Percentiles rank a stretch among this genome's conserved stretches.
These are phyloP conservation scores for Chrysoporthe deuterocubensis DNA, from an alignment of 2,329 filamentous ascomycete species.

Conservation along the genomic window DNA sequence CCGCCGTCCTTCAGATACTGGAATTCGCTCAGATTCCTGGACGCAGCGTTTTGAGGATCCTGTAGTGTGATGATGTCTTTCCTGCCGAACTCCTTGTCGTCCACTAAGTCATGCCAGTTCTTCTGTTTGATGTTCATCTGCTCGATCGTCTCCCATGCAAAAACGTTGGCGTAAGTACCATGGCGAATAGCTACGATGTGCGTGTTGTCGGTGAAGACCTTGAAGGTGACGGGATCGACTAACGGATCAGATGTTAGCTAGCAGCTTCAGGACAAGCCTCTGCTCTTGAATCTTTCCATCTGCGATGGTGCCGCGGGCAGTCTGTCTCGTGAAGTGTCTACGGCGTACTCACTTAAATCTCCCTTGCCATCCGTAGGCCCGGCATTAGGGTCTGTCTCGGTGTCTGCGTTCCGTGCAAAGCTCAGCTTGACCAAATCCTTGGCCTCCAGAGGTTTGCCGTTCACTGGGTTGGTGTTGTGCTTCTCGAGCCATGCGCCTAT, in stretches of 20 bases:
- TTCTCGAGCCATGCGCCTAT: conserved; percentile 94
- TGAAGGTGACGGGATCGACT: conserved; percentile 93
- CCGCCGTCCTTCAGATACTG: conserved; percentile 86
- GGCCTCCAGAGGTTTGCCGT: conserved; percentile 76
- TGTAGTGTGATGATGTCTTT: conserved; percentile 96
- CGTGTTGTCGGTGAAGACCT: conserved; percentile 97
- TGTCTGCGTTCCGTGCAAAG: conserved; percentile 87
- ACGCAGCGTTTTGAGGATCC: conserved; percentile 87
- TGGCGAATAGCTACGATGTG: conserved; percentile 88
- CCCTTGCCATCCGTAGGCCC: conserved; percentile 60
- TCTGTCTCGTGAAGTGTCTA: not conserved
- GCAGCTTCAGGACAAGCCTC: not conserved
- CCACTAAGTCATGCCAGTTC: conserved; percentile 90
- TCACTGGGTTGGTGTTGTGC: conserved; percentile 88
- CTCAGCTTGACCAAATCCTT: conserved; percentile 88
- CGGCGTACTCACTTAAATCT: conserved; percentile 64
- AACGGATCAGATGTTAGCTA: not conserved
- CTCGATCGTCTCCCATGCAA: conserved; percentile 94
- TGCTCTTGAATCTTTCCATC: not conserved
- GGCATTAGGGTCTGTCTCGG: conserved; percentile 50
- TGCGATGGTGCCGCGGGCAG: no score
- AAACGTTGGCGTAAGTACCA: conserved; percentile 88
- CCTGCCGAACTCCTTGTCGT: conserved; percentile 82
- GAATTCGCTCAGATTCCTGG: conserved; percentile 83
- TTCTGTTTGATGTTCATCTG: conserved; percentile 95